phyloP scores from a whole-genome alignment of 2,329 filamentous ascomycete genomes.

The Trichoderma sp. region DNA sequence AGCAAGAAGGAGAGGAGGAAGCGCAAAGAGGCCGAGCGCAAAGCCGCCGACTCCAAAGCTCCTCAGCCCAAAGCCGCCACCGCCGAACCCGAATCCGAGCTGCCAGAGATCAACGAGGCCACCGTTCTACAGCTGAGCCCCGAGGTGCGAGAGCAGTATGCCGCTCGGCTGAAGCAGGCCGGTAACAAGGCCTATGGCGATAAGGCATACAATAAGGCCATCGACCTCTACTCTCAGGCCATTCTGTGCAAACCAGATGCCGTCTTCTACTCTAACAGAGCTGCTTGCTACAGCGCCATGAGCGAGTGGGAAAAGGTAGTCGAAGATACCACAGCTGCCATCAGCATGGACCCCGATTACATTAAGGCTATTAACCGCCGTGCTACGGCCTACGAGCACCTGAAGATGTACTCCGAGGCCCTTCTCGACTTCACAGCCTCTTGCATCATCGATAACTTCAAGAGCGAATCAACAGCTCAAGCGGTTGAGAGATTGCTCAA shows the following conservation, averaged over 20 bases:
- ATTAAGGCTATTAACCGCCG: constrained; percentile 97
- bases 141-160: constrained; percentile 81
- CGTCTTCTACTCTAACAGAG: constrained; percentile 98
- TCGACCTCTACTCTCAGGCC: constrained; percentile 92
- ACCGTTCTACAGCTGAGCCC: constrained; percentile 55
- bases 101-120: constrained; percentile 69
- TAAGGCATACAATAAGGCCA: constrained; percentile 92
- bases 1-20: constrained; percentile 90
- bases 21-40: constrained; percentile 76
- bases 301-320: constrained; percentile 94
- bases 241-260: constrained; percentile 97
- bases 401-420: constrained; percentile 88
- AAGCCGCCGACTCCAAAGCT: constrained; percentile 50
- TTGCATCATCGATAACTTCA: constrained; percentile 98
- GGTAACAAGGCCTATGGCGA: constrained; percentile 96
- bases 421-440: constrained; percentile 97
- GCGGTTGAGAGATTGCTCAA: constrained; percentile 92
- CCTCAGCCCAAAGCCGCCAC: constrained; percentile 55
- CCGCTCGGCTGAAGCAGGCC: constrained; percentile 88
- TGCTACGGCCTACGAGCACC: constrained; percentile 94
- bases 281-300: constrained; percentile 94
- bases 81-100: constrained; percentile 65
- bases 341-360: constrained; percentile 92
- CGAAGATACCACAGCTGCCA: constrained; percentile 92
- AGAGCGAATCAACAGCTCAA: constrained; percentile 85